Conservation (phyloP, 805 yeast genomes). For the Saturnispora diversa region DNA sequence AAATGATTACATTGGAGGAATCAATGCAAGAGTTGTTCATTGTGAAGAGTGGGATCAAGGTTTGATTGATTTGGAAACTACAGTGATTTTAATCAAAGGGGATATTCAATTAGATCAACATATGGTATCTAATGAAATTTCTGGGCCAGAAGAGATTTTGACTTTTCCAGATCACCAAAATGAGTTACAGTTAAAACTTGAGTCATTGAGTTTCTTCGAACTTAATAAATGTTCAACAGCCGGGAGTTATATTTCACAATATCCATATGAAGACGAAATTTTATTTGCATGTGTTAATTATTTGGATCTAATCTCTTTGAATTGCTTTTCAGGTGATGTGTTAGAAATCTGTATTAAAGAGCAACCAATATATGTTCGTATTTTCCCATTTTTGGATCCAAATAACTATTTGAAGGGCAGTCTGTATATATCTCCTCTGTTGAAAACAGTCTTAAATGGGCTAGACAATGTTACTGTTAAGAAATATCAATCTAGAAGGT, state of each 20-base stretch:
- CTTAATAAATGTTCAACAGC: conserved; percentile 18
- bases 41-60: conserved; percentile 79
- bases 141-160: background rate
- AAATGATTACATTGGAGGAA: conserved; percentile 35
- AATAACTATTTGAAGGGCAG: conserved; percentile 33
- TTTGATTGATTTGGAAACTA: conserved; percentile 36
- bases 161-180: background rate
- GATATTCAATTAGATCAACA: conserved; percentile 1
- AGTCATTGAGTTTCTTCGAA: conserved; percentile 8
- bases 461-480: background rate
- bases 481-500: background rate
- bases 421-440: conserved; percentile 56
- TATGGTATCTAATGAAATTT: background rate
- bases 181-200: background rate
- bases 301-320: conserved; percentile 45
- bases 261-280: conserved; percentile 37
- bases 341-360: conserved; percentile 27
- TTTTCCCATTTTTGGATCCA: conserved; percentile 62
- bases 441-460: conserved; percentile 34
- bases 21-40: conserved; percentile 45
- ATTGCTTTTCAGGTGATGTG: conserved; percentile 63
- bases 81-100: conserved; percentile 43
- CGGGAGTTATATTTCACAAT: conserved; percentile 14
- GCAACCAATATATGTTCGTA: conserved; percentile 29
- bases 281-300: conserved; percentile 40